Evolutionary conservation across 352 stramenopile genomes (phyloP).

Genomic region (Sclerospora graminicola): DNA sequence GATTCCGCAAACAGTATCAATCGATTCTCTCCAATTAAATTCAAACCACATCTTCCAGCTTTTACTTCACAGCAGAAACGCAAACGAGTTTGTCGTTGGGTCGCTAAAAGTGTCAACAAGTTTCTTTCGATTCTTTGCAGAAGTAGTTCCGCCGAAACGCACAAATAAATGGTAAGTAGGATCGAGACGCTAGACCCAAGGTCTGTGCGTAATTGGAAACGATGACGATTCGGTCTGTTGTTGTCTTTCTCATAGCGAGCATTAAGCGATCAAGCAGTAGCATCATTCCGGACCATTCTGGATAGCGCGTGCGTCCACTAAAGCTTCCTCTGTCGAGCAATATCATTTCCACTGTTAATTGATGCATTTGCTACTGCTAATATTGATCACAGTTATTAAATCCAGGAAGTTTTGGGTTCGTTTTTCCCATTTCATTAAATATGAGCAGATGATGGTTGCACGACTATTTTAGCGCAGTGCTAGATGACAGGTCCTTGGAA

Average conservation of each 20-base stretch:
- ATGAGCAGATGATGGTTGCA: conserved; percentile 97
- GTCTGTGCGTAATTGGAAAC: conserved; percentile 97
- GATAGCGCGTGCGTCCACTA: conserved; percentile 61
- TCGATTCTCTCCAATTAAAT: conserved; percentile 96
- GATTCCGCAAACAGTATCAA: conserved; percentile 98
- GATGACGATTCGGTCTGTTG: conserved; percentile 97
- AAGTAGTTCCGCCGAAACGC: conserved; percentile 90
- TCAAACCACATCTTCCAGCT: conserved; percentile 93
- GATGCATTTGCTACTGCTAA: conserved; percentile 26
- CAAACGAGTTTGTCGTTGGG: conserved; percentile 90
- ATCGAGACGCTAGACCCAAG: conserved; percentile 76
- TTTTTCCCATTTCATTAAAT: conserved; percentile 77
- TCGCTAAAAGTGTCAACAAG: conserved; percentile 97
- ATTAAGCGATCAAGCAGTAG: conserved; percentile 94
- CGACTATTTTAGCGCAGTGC: conserved; percentile 93
- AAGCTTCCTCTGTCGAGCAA: conserved; percentile 15
- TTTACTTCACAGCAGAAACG: conserved; percentile 97
- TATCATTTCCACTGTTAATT: conserved; percentile 2
- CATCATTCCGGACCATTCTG: conserved; percentile 86
- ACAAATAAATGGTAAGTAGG: conserved; percentile 72
- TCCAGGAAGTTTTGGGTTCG: conserved; percentile 66
- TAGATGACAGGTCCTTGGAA: conserved; percentile 75
- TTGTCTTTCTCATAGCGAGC: conserved; percentile 90
- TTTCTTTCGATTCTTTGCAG: conserved; percentile 95
- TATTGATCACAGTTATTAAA: conserved; percentile 70